phyloP scores from a whole-genome alignment of 345 rosid species.

The Acer saccharum region DNA sequence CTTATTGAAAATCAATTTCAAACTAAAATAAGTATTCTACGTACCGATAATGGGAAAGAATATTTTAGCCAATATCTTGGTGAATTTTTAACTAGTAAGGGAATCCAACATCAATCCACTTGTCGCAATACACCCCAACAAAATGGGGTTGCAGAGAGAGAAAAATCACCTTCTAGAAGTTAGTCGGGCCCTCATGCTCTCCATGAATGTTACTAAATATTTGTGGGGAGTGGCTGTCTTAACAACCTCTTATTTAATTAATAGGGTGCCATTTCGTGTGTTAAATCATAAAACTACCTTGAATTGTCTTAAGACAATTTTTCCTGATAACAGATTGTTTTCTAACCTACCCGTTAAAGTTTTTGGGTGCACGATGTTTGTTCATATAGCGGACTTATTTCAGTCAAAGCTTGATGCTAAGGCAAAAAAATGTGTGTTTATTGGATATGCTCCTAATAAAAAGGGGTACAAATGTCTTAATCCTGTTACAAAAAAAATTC shows the following conservation, averaged over 20 bases:
- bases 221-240: no score
- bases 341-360: neutral
- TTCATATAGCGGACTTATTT: neutral
- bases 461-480: no score
- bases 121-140: neutral
- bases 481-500: no score
- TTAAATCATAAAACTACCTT: neutral
- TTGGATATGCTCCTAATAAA: conserved; percentile 2
- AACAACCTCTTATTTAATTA: no score
- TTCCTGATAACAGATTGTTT: neutral
- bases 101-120: neutral
- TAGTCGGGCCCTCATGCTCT: no score
- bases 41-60: neutral
- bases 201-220: no score
- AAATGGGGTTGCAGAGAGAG: neutral
- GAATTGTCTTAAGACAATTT: neutral
- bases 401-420: neutral
- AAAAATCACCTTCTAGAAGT: neutral
- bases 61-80: neutral
- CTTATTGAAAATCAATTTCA: no score
- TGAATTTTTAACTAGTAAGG: neutral
- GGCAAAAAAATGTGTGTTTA: neutral
- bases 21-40: neutral
- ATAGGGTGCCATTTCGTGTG: neutral
- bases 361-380: neutral